Base-by-base conservation (phyloP, 345 rosid genomes). In the Raphanus sativus region DNA sequence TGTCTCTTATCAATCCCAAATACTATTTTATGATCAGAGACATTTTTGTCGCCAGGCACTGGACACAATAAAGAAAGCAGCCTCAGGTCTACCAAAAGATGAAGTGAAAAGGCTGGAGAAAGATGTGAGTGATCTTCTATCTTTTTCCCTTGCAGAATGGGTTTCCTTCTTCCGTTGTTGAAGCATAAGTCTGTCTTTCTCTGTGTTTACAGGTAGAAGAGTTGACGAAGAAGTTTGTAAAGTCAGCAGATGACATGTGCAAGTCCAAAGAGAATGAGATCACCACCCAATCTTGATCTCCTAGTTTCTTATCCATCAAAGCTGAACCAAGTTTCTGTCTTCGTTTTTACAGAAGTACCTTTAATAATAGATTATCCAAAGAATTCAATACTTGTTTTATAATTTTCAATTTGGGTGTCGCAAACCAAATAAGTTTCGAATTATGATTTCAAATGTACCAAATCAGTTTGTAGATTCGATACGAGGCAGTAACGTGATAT, bases 211-310 rank as follows among this genome's bases (percentile, higher is more conserved):
- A 21, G 21, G 21, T 21, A 21, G 98, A 95, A 56, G 98, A 92
- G 71, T 40, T 89, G 81, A 89, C 98, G 25, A 92, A 91, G 78
- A 92, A 88, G 80, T 91, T 84, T 67, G 74, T 89, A 60, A 95
- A 92, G 80, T 84, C 92, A 52, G 93, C 96, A 0, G 98, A 94
- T 67, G 98, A 90, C 40, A 80, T 89, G 75, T 94, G 97, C 86
- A 94, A 90, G 77, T 89, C 92, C 16, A 94, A 88, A 84, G 98
- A 94, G 85, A 94, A 87, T 73, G 97, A 94, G 83, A 89, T 94
- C 42, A 85, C 82, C 48, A 85, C 82, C 26, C 67, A 77, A 60
- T 93, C 88, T 82, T 91, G 84, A 91, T 52, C 17, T 56, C 75
- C 30, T 48, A 72, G 61, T 6, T 50, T 50, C 0, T 17, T 17